Base-by-base conservation (phyloP, 2,329 filamentous ascomycete genomes). In the Ceratocystis albifundus region DNA sequence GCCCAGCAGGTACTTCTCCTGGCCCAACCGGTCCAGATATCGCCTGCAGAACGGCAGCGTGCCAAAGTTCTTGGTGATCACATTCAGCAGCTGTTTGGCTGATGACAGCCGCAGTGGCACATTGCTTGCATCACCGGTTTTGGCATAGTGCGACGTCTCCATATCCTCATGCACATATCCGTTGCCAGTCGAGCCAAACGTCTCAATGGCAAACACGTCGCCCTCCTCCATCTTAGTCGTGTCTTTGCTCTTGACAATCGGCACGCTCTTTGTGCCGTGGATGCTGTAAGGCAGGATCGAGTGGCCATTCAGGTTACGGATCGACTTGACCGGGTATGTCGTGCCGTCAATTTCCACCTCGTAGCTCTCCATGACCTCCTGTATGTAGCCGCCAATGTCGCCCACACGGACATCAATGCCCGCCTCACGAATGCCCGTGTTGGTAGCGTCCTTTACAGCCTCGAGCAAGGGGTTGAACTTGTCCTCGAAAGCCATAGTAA, bases 1-100 rank as follows among this genome's bases (percentile, higher is more conserved):
- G 55, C 90, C 90, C 4, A 94, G 80, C 28, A 94, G 81, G 73
- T 96, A 95, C 75, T 94, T 94, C 68, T 95, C 89, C 74, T 92
- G 88, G n/a, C 90, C 90, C 17, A 95, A 76, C 66, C 90, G 85
- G 76, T 95, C 90, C 68, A 96, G 79, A 73, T 94, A 95, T 71
- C 90, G 84, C 70, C 90, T 81, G 75, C 88, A 94, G 75, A 89
- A 96, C 1, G 89, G 89, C 69, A 96, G 76, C 0, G 89, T 94
- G 69, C 89, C 88, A 73, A 95, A 96, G 76, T 94, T 94, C 80
- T 93, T 93, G 76, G 88, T 90, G 76, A 96, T 95, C 30, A 89
- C 86, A 72, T 84, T 91, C 70, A 94, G 78, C 64, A 96, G 79
- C 62, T 84, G 86, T 77, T 89, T 90, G 53, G 90, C 90, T 53